Percentiles rank a stretch among this genome's conserved stretches.
phyloP scores from a whole-genome alignment of 169 alveolate species.

The Babesia bigemina region DNA sequence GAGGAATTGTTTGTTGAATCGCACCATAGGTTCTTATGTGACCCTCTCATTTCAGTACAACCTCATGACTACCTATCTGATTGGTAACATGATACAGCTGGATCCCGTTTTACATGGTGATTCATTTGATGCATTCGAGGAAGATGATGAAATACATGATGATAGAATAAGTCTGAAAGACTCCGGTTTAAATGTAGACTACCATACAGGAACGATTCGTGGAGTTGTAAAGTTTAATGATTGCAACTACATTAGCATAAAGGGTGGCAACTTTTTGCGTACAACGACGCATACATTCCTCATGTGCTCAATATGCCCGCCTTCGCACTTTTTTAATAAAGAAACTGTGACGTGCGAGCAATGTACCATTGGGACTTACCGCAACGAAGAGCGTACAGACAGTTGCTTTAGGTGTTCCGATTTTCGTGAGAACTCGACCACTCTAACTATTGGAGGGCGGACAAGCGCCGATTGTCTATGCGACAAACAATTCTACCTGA shows the following conservation, averaged over 20 bases:
- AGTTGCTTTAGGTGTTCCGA: constrained; percentile 30
- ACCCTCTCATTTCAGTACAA: constrained; percentile 37
- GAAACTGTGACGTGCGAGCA: constrained; percentile 27
- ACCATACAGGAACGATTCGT: constrained; percentile 39
- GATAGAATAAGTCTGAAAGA: not conserved
- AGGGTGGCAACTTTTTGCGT: constrained; percentile 51
- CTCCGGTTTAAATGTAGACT: constrained; percentile 27
- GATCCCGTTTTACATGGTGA: constrained; percentile 40
- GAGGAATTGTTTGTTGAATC: constrained; percentile 20
- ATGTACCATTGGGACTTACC: constrained; percentile 73
- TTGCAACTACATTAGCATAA: constrained; percentile 12
- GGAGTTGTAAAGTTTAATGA: constrained; percentile 37
- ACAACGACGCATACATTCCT: not conserved
- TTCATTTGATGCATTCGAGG: constrained; percentile 43
- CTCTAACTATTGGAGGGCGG: constrained; percentile 42
- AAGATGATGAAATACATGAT: not conserved
- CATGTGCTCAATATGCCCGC: constrained; percentile 54
- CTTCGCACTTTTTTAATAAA: constrained; percentile 36
- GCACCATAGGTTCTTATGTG: constrained; percentile 30
- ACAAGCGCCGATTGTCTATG: constrained; percentile 73
- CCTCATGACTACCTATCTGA: constrained; percentile 29
- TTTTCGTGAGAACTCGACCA: constrained; percentile 27
- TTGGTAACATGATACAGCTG: constrained; percentile 37
- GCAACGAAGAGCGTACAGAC: constrained; percentile 48
- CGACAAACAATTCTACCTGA: constrained; percentile 71